A percentile compares a stretch with the other conserved stretches of the same genome.
These are phyloP conservation scores for Pseudocercospora cruenta DNA, from an alignment of 2,329 filamentous ascomycete genomes.

Conservation along the genomic window DNA sequence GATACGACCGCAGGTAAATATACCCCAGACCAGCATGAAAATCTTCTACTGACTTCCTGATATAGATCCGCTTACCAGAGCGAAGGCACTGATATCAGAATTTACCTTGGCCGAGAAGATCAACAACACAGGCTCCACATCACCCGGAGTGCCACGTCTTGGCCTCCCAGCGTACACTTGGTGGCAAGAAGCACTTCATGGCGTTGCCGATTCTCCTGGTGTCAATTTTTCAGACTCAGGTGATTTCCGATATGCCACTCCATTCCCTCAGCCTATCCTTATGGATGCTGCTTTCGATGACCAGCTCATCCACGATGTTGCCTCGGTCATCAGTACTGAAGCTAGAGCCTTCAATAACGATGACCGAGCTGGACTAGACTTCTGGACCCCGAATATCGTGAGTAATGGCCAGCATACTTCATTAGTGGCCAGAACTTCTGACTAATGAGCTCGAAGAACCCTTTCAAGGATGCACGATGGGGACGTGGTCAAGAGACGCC, in stretches of 20 bases:
- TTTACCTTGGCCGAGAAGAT: conserved; percentile 59
- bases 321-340: conserved; percentile 61
- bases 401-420: too few species aligned
- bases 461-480: conserved; percentile 60
- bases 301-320: conserved; percentile 61
- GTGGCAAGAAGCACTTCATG: conserved; percentile 67
- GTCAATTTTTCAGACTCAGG: conserved; percentile 58
- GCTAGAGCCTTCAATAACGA: conserved; percentile 67
- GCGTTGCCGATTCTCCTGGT: conserved; percentile 59
- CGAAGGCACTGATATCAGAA: conserved; percentile 54
- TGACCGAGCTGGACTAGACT: conserved; percentile 59
- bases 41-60: conserved; percentile 39
- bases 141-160: conserved; percentile 58
- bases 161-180: conserved; percentile 63
- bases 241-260: conserved; percentile 63
- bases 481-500: conserved; percentile 38
- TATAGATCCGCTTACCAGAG: conserved; percentile 34
- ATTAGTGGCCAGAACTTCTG: background rate
- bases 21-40: conserved; percentile 58
- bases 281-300: conserved; percentile 68
- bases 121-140: conserved; percentile 54
- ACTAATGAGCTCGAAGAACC: conserved; percentile 27
- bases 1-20: conserved; percentile 42
- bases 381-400: conserved; percentile 67
- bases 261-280: conserved; percentile 67